A percentile compares a stretch with the other conserved stretches of the same genome.
Evolutionary conservation across 192 early-diverging fungal species (phyloP).

Genomic region (Backusella morwellensis): DNA sequence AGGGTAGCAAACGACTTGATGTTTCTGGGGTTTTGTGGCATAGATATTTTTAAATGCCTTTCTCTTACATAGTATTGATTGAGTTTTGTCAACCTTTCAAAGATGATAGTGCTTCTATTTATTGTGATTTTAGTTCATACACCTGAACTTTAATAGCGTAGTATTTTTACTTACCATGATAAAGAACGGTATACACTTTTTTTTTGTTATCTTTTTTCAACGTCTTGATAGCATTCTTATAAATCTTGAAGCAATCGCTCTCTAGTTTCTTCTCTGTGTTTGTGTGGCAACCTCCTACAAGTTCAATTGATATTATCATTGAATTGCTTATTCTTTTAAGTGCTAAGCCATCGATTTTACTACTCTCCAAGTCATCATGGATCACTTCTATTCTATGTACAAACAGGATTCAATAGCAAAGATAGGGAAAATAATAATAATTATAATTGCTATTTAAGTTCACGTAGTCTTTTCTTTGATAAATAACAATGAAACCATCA

Average conservation of each 20-base stretch:
- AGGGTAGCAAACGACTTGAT: background rate
- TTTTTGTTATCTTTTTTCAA: background rate
- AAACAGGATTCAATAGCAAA: conserved; percentile 2
- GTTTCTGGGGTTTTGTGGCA: background rate
- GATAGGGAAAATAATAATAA: background rate
- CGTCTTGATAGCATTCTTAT: background rate
- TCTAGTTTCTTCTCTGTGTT: conserved; percentile 2
- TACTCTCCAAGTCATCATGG: background rate
- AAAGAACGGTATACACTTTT: background rate
- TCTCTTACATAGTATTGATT: conserved; percentile 5
- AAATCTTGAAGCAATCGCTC: background rate
- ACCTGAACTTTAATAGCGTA: no score
- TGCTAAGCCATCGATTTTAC: background rate
- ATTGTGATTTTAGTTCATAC: background rate
- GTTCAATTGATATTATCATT: background rate
- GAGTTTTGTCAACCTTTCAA: conserved; percentile 4
- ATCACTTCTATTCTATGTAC: background rate
- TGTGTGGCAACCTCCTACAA: background rate
- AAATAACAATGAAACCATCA: no score
- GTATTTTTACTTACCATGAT: background rate
- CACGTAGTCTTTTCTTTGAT: background rate
- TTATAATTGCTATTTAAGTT: background rate
- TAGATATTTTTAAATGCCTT: background rate
- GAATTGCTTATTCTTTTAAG: background rate
- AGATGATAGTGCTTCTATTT: background rate